Conservation (phyloP, 2,329 filamentous ascomycete genomes). For the Trichoderma afroharzianum region DNA sequence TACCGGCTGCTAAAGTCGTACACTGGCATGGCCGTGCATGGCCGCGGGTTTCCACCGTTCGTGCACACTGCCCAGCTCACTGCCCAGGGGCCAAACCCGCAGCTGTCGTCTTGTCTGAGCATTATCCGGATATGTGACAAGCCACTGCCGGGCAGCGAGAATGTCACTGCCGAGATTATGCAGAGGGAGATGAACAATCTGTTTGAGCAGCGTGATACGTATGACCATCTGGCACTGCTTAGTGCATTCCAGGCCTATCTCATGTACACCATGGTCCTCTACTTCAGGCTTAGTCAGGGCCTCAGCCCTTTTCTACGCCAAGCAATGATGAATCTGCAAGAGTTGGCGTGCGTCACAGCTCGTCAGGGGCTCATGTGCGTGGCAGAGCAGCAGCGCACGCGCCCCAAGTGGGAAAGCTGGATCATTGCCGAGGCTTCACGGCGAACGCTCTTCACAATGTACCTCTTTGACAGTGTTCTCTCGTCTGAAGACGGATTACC, state of each 20-base stretch:
- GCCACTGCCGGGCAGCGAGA: slow-evolving; percentile 32
- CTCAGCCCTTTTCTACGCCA: slow-evolving; percentile 35
- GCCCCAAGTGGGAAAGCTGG: slow-evolving; percentile 52
- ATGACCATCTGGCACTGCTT: slow-evolving; percentile 33
- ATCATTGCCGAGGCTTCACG: slow-evolving; percentile 51
- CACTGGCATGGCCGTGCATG: slow-evolving; percentile 33
- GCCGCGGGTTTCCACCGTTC: slow-evolving; percentile 41
- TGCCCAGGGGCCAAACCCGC: slow-evolving; percentile 22
- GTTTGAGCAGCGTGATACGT: slow-evolving; percentile 26
- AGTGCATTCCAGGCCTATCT: slow-evolving; percentile 51
- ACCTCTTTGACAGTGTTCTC: slow-evolving; percentile 50
- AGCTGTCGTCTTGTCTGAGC: slow-evolving; percentile 40
- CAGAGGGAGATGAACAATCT: slow-evolving; percentile 42
- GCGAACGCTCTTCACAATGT: slow-evolving; percentile 49
- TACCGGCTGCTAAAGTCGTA: slow-evolving; percentile 44
- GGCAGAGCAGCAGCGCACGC: slow-evolving; percentile 36
- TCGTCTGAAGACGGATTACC: slow-evolving; percentile 41
- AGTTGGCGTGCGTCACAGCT: slow-evolving; percentile 41
- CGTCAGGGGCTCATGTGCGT: slow-evolving; percentile 41
- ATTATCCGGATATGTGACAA: slow-evolving; percentile 39
- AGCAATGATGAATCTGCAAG: slow-evolving; percentile 48
- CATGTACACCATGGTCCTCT: slow-evolving; percentile 48
- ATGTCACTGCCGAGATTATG: slow-evolving; percentile 32
- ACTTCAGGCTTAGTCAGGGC: slow-evolving; percentile 36
- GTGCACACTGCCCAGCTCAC: slow-evolving; percentile 39